Base-by-base conservation (phyloP, 1,284 basidiomycete genomes). In the Afroboletus lepidellus region DNA sequence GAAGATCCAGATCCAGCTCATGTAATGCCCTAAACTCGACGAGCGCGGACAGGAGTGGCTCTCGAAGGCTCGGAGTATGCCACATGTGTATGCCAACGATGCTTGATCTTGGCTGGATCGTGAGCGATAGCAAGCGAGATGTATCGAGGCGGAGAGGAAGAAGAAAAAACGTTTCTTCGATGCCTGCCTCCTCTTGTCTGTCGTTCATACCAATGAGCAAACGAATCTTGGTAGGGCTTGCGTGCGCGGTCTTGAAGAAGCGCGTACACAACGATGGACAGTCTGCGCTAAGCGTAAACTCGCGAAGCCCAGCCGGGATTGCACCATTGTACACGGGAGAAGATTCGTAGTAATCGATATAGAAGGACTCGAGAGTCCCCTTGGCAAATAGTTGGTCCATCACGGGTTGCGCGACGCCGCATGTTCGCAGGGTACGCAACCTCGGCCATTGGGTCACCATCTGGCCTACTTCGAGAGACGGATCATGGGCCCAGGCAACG, bases 391-490 rank as follows among this genome's bases (percentile, higher is more conserved):
- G 18, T 6, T 51, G 29, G 25, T 49, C 59, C 51, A 56, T 61
- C 36, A 44, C 30, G 12, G 46, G 7, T 33, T 61, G 56, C 12
- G 33, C 1, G 4, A 61, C 13, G 18, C 30, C 43, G 11, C 50
- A 56, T 4, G 56, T 45, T 5, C 29, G 48, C 9, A 59, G 29
- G 15, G 8, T 29, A 7, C 27, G 36, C 25, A 59, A 32, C 32
- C 9, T 49, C 25, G 51, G 48, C 59, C 59, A 60, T 16, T 43
- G 58, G 5, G 29, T 32, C n/a, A 55, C 47, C 45, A 63, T 60
- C 20, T 18, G 20, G 15, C 58, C 54, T 23, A 61, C 21, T 43
- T 55, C 47, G 25, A 6, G 24, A 9, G 8, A 29, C 16, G 39
- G 45, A 34, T 44, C 32, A 9, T 55, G 25, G 13, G 42, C 39